phyloP scores from a whole-genome alignment of 2,329 filamentous ascomycete species.

The Helicocarpus griseus region DNA sequence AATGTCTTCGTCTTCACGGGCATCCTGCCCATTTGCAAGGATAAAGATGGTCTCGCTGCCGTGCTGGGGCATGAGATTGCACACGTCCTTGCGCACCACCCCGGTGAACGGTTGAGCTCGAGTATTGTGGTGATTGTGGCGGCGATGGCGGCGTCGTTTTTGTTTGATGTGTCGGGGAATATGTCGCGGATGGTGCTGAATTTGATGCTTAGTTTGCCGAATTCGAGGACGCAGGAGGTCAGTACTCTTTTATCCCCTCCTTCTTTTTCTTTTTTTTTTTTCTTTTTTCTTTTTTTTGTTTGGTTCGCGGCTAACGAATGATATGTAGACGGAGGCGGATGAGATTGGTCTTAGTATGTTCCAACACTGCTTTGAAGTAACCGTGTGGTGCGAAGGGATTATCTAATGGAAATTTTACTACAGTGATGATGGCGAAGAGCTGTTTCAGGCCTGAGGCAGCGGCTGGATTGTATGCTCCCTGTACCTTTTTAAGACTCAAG shows the following conservation, averaged over 20 bases:
- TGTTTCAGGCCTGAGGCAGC: constrained; percentile 52
- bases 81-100: constrained; percentile 51
- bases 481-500: background rate
- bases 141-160: constrained; percentile 18
- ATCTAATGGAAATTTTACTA: background rate
- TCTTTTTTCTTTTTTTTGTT: background rate
- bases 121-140: constrained; percentile 25
- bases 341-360: constrained; percentile 46
- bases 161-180: constrained; percentile 33
- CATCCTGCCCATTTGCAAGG: constrained; percentile 46
- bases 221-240: constrained; percentile 48
- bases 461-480: constrained; percentile 34
- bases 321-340: constrained; percentile 47
- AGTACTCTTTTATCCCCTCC: constrained; percentile 4
- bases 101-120: constrained; percentile 45
- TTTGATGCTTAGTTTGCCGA: constrained; percentile 44
- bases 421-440: constrained; percentile 52
- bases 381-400: constrained; percentile 11
- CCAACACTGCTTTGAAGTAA: background rate
- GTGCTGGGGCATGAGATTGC: constrained; percentile 56
- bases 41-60: constrained; percentile 50
- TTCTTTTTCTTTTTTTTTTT: background rate
- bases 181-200: constrained; percentile 35
- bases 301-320: background rate
- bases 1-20: constrained; percentile 58